phyloP scores from a whole-genome alignment of 495 filamentous ascomycete species.

The Talaromyces nanjingensis region DNA sequence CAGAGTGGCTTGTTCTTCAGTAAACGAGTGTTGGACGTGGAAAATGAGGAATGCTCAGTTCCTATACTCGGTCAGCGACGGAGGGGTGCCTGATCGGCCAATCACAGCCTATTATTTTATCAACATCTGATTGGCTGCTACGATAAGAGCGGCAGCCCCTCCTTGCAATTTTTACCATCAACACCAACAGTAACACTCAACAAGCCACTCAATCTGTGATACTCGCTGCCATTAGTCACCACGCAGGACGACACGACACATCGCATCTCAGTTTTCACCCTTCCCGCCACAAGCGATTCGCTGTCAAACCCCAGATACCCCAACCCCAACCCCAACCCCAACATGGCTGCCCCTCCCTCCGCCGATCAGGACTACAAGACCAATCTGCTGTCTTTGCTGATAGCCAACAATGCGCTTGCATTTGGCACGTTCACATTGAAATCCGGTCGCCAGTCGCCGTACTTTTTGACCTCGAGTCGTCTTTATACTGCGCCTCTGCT shows the following conservation, averaged over 20 bases:
- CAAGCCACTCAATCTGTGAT: neutral
- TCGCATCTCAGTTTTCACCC: neutral
- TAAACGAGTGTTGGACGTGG: neutral
- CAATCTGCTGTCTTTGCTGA: slow-evolving; percentile 64
- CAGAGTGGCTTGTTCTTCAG: too few relatives aligned
- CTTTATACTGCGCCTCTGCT: slow-evolving; percentile 74
- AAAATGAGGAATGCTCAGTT: neutral
- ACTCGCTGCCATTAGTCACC: neutral
- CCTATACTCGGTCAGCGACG: slow-evolving; percentile 5
- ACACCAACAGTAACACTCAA: neutral
- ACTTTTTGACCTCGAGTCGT: slow-evolving; percentile 94
- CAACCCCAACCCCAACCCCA: neutral
- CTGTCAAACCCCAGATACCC: neutral
- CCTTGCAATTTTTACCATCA: neutral
- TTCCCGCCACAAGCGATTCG: neutral
- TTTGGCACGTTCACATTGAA: slow-evolving; percentile 90
- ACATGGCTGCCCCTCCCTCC: slow-evolving; percentile 17
- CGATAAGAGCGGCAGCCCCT: neutral
- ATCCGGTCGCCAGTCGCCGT: slow-evolving; percentile 87
- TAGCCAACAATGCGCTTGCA: slow-evolving; percentile 67
- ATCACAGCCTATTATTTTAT: neutral
- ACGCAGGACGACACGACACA: neutral
- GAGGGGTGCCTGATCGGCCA: neutral
- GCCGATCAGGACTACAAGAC: slow-evolving; percentile 48
- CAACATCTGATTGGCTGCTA: neutral